Evolutionary conservation across 73 alveolate species (phyloP).

Genomic region (Paramecium bursaria): DNA sequence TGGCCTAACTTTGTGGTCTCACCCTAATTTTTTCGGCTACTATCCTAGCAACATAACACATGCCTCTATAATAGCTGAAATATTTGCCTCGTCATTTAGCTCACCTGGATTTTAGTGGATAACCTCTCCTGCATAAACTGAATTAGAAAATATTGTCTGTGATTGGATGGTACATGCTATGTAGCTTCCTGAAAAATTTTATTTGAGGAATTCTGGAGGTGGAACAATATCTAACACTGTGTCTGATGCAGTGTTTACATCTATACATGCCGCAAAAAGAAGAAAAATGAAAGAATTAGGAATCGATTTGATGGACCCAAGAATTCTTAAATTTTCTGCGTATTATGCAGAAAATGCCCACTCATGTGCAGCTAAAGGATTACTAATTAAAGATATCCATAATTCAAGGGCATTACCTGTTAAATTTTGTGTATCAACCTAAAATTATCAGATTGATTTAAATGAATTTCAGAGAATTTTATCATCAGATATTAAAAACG

Average conservation of each 20-base stretch:
- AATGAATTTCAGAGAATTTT: constrained; percentile 13
- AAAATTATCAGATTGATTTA: constrained; percentile 54
- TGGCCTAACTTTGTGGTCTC: constrained; percentile 64
- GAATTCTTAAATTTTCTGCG: constrained; percentile 49
- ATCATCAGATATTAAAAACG: constrained; percentile 62
- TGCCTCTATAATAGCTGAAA: constrained; percentile 64
- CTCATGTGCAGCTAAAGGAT: constrained; percentile 58
- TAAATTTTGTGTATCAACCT: not conserved
- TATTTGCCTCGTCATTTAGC: constrained; percentile 69
- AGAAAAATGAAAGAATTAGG: constrained; percentile 61
- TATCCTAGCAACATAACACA: constrained; percentile 64
- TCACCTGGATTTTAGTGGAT: constrained; percentile 71
- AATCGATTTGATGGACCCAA: constrained; percentile 16
- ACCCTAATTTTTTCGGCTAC: constrained; percentile 66
- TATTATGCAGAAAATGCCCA: constrained; percentile 55
- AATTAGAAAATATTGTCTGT: constrained; percentile 63
- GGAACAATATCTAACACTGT: constrained; percentile 66
- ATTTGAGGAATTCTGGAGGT: constrained; percentile 63
- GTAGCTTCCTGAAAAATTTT: constrained; percentile 44
- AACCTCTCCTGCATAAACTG: constrained; percentile 68
- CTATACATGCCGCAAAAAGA: constrained; percentile 63
- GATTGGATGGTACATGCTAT: constrained; percentile 68
- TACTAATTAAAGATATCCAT: constrained; percentile 62
- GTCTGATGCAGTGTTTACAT: constrained; percentile 56
- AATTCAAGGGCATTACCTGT: constrained; percentile 38